These are phyloP conservation scores for Saposhnikovia divaricata DNA, from an alignment of 129 eudicot species.

Conservation along the genomic window DNA sequence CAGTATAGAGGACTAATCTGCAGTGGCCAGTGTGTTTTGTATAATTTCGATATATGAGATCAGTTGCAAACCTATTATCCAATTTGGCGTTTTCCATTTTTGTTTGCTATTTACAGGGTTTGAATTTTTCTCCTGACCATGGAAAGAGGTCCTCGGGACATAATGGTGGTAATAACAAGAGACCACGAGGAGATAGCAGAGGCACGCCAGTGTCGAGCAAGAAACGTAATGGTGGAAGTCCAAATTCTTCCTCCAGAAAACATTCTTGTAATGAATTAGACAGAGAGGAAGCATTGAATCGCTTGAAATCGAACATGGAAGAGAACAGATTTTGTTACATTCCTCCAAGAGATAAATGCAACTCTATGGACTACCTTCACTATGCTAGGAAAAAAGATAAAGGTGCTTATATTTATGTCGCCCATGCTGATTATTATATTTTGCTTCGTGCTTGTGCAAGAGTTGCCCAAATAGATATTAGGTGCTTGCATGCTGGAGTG, in stretches of 20 bases:
- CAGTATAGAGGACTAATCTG: not conserved
- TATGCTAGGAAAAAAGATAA: constrained; percentile 45
- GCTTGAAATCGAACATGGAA: constrained; percentile 59
- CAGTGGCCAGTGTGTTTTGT: not conserved
- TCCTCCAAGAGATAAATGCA: constrained; percentile 49
- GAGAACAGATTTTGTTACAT: constrained; percentile 56
- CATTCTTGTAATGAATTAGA: constrained; percentile 12
- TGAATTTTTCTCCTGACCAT: constrained; percentile 7
- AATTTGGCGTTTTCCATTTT: not conserved
- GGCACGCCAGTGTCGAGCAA: constrained; percentile 20
- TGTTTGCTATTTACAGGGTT: constrained; percentile 23
- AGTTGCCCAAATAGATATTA: constrained; percentile 55
- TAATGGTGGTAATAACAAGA: constrained; percentile 25
- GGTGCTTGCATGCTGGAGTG: constrained; percentile 59
- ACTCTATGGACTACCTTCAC: constrained; percentile 34
- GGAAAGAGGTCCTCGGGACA: constrained; percentile 14
- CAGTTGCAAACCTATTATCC: not conserved
- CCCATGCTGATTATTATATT: constrained; percentile 75
- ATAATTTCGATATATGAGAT: not conserved
- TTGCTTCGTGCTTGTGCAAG: constrained; percentile 69
- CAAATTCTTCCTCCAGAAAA: not conserved
- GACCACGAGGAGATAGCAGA: constrained; percentile 27
- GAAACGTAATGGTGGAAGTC: constrained; percentile 12
- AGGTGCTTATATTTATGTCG: constrained; percentile 48
- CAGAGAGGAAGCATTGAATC: constrained; percentile 35